phyloP scores from a whole-genome alignment of 768 basidiomycete species.

The Trichaptum fuscoviolaceum region DNA sequence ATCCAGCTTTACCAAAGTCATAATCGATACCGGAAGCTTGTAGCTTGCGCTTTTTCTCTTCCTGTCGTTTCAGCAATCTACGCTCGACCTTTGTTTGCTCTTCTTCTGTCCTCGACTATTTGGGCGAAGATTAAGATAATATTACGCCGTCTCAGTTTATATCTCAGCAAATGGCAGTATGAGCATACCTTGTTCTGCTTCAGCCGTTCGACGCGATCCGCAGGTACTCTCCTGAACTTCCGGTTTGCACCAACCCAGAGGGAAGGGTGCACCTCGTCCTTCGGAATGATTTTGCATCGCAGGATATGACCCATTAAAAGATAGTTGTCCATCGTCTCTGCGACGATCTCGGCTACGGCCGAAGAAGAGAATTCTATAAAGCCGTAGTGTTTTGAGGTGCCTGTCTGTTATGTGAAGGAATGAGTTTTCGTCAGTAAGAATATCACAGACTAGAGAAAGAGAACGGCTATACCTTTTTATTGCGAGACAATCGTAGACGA shows the following conservation, averaged over 20 bases:
- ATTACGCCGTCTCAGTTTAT: background rate
- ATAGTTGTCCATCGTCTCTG: slow-evolving; percentile 99
- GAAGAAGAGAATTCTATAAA: slow-evolving; percentile 93
- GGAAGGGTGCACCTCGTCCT: slow-evolving; percentile 86
- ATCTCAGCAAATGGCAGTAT: background rate
- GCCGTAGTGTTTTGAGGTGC: slow-evolving; percentile 93
- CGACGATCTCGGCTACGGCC: slow-evolving; percentile 88
- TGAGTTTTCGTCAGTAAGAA: background rate
- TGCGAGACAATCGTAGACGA: slow-evolving; percentile 84
- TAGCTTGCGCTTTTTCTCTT: slow-evolving; percentile 72
- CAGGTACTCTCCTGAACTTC: slow-evolving; percentile 79
- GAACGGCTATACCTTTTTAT: slow-evolving; percentile 64
- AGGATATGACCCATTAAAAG: slow-evolving; percentile 92
- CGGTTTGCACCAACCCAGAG: slow-evolving; percentile 97
- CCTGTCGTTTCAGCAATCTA: slow-evolving; percentile 72
- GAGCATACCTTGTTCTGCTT: slow-evolving; percentile 78
- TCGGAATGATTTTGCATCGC: slow-evolving; percentile 84
- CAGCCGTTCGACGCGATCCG: slow-evolving; percentile 60
- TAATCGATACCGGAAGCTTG: slow-evolving; percentile 82
- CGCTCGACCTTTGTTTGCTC: slow-evolving; percentile 60
- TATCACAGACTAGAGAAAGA: background rate
- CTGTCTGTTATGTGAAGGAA: slow-evolving; percentile 52
- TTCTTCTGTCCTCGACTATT: slow-evolving; percentile 67
- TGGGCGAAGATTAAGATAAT: background rate
- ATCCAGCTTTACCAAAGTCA: slow-evolving; percentile 73